A percentile compares a stretch with the other conserved stretches of the same genome.
These are phyloP conservation scores for Blastobotrys terrestris DNA, from an alignment of 805 yeast genomes.

Conservation along the genomic window DNA sequence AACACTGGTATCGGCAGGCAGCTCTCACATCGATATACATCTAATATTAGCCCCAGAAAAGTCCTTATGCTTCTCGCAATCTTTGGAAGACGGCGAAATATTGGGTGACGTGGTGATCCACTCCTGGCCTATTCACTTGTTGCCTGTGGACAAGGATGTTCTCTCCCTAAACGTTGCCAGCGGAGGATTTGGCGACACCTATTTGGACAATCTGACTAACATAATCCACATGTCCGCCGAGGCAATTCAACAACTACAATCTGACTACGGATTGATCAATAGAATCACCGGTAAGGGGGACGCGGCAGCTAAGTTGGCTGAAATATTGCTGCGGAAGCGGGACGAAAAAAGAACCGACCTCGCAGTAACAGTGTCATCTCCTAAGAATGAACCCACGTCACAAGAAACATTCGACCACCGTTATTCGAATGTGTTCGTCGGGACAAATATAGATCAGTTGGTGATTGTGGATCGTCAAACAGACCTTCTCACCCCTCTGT, in stretches of 20 bases:
- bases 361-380: constrained; percentile 10
- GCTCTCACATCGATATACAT: constrained; percentile 19
- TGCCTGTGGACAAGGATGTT: constrained; percentile 38
- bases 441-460: constrained; percentile 45
- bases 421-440: constrained; percentile 27
- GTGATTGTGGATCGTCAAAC: constrained; percentile 72
- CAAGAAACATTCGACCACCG: constrained; percentile 21
- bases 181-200: constrained; percentile 38
- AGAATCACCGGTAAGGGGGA: constrained; percentile 57
- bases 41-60: constrained; percentile 24
- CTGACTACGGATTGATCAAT: constrained; percentile 40
- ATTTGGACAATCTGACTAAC: constrained; percentile 40
- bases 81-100: constrained; percentile 34
- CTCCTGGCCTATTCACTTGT: constrained; percentile 41
- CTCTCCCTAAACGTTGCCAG: constrained; percentile 37
- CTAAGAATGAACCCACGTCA: not conserved
- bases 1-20: constrained; percentile 7
- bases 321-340: constrained; percentile 31
- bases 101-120: constrained; percentile 37
- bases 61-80: constrained; percentile 22
- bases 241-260: constrained; percentile 42
- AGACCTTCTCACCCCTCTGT: constrained; percentile 64
- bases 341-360: constrained; percentile 28
- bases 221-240: constrained; percentile 45
- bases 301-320: constrained; percentile 44